Percentiles rank a stretch among this genome's conserved stretches.
These are phyloP conservation scores for Populus hybrid DNA, from an alignment of 441 rosid species.

Conservation along the genomic window DNA sequence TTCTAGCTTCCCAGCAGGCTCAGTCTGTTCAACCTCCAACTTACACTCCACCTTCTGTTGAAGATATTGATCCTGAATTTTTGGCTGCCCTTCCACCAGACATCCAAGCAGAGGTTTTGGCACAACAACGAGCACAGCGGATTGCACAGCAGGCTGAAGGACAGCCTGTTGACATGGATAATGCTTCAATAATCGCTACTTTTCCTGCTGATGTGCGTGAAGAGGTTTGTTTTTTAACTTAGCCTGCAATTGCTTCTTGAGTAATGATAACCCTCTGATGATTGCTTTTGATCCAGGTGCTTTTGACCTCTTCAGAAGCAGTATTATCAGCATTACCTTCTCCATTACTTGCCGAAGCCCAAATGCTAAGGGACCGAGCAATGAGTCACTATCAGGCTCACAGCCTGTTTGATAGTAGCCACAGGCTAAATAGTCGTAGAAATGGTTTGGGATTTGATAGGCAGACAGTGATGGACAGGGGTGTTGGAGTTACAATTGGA, in stretches of 20 bases:
- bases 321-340: conserved; percentile 91
- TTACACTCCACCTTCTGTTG: conserved; percentile 81
- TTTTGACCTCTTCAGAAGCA: conserved; percentile 94
- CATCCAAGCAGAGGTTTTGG: conserved; percentile 97
- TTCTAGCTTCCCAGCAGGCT: conserved; percentile 97
- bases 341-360: conserved; percentile 93
- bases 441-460: conserved; percentile 94
- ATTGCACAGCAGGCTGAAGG: conserved; percentile 88
- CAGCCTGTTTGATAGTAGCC: conserved; percentile 82
- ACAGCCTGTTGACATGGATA: conserved; percentile 99
- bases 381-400: conserved; percentile 98
- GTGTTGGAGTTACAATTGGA: conserved; percentile 85
- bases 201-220: conserved; percentile 97
- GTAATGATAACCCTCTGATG: conserved; percentile 18
- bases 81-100: conserved; percentile 98
- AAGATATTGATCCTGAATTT: conserved; percentile 96
- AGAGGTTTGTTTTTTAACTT: conserved; percentile 60
- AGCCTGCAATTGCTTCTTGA: conserved; percentile 15
- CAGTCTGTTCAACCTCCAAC: conserved; percentile 88
- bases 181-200: conserved; percentile 97
- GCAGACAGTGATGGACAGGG: conserved; percentile 90
- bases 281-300: conserved; percentile 56
- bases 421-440: conserved; percentile 71
- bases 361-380: conserved; percentile 93
- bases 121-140: conserved; percentile 97